Conservation (phyloP, 2,329 filamentous ascomycete genomes). For the Pseudogymnoascus sp. region DNA sequence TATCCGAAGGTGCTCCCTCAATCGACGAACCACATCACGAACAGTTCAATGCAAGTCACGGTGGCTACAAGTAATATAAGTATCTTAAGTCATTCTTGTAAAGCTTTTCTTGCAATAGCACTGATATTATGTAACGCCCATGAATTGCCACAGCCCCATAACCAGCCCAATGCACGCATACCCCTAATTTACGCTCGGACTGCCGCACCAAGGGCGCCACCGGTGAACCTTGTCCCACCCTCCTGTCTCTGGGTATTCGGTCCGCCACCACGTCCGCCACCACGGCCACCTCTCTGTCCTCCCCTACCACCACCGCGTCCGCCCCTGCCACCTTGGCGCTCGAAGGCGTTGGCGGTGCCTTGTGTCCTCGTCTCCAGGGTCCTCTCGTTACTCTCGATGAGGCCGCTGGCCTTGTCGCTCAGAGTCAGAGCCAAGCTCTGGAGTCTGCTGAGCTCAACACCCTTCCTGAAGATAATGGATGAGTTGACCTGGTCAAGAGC, state of each 20-base stretch:
- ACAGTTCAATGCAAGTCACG: background rate
- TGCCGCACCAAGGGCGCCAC: conserved; percentile 66
- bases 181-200: conserved; percentile 46
- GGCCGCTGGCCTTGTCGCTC: conserved; percentile 88
- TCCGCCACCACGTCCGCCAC: conserved; percentile 51
- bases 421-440: conserved; percentile 92
- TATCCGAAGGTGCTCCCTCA: background rate
- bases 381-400: conserved; percentile 96
- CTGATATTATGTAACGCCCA: conserved; percentile 24
- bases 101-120: conserved; percentile 21
- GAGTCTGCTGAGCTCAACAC: conserved; percentile 90
- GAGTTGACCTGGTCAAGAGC: conserved; percentile 96
- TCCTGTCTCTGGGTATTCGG: conserved; percentile 58
- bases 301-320: conserved; percentile 60
- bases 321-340: conserved; percentile 77
- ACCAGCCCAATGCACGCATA: conserved; percentile 28
- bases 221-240: conserved; percentile 72
- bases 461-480: conserved; percentile 98
- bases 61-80: conserved; percentile 1
- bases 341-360: conserved; percentile 90
- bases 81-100: conserved; percentile 19
- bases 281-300: conserved; percentile 52
- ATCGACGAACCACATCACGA: background rate
- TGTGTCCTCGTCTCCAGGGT: conserved; percentile 95
- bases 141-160: conserved; percentile 23